Evolutionary conservation across 2,329 filamentous ascomycete species (phyloP).

Genomic region (Penicillium polonicum): DNA sequence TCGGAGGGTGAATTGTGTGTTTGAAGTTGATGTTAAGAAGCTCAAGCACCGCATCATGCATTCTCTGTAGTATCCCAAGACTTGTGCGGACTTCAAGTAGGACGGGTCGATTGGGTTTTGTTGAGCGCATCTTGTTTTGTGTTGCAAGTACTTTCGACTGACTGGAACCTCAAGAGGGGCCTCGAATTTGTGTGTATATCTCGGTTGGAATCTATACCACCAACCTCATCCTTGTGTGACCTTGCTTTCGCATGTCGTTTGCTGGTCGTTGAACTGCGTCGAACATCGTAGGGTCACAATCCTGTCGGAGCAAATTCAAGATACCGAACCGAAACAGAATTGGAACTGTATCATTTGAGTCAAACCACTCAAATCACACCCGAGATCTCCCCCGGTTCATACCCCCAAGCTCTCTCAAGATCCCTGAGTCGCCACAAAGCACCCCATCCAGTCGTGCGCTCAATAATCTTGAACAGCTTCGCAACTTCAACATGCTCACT

Average conservation of each 20-base stretch:
- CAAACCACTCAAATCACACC: constrained; percentile 17
- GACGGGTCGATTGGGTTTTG: background rate
- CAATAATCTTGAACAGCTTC: constrained; percentile 48
- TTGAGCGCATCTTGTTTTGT: background rate
- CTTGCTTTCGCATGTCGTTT: background rate
- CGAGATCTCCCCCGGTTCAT: constrained; percentile 26
- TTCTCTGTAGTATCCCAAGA: constrained; percentile 30
- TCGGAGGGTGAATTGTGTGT: constrained; percentile 43
- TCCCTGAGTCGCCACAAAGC: constrained; percentile 53
- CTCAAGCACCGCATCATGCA: constrained; percentile 41
- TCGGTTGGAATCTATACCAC: background rate
- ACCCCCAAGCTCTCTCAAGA: constrained; percentile 42
- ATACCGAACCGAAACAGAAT: background rate
- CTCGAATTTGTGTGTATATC: background rate
- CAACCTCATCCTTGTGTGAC: background rate
- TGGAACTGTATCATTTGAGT: background rate
- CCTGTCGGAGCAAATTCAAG: background rate
- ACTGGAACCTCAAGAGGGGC: background rate
- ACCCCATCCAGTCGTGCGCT: constrained; percentile 54
- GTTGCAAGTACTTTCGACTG: background rate
- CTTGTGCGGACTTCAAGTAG: constrained; percentile 14
- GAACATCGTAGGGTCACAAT: background rate
- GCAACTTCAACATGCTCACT: constrained; percentile 41
- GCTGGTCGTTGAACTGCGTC: background rate
- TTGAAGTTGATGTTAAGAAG: constrained; percentile 38